A percentile compares a stretch with the other conserved stretches of the same genome.
Conservation (phyloP, 1,139 yeast genomes). For the Suhomyces yuchorum region DNA sequence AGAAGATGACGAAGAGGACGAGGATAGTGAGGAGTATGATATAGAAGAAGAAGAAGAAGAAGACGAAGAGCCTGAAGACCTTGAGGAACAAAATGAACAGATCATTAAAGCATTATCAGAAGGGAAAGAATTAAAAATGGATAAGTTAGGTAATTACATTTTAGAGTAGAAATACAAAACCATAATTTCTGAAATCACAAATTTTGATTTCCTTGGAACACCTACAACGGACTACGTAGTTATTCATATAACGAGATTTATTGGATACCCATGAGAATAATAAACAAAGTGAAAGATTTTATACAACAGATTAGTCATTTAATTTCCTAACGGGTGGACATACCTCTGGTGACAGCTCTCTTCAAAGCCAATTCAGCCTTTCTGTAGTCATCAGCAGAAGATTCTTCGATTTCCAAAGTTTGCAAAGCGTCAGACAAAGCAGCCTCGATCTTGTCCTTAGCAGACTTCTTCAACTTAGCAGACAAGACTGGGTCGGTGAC, state of each 20-base stretch:
- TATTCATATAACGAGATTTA: slow-evolving; percentile 18
- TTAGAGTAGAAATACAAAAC: slow-evolving; percentile 41
- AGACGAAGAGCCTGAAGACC: slow-evolving; percentile 32
- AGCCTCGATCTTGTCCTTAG: slow-evolving; percentile 97
- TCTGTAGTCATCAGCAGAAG: slow-evolving; percentile 96
- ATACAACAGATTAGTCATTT: slow-evolving; percentile 21
- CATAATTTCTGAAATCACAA: not conserved
- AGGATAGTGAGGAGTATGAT: slow-evolving; percentile 26
- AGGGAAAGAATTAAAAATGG: slow-evolving; percentile 71
- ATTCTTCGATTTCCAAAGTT: slow-evolving; percentile 95
- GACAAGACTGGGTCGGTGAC: slow-evolving; percentile 98
- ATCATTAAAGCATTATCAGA: slow-evolving; percentile 67
- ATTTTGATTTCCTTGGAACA: not conserved
- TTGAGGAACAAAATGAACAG: slow-evolving; percentile 66
- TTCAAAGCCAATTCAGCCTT: slow-evolving; percentile 99
- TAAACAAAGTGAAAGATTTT: slow-evolving; percentile 24
- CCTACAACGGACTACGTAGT: not conserved
- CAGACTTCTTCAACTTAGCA: slow-evolving; percentile 96
- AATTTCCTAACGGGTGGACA: slow-evolving; percentile 84
- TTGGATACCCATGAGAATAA: slow-evolving; percentile 22
- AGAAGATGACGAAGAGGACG: slow-evolving; percentile 30
- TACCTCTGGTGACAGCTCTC: slow-evolving; percentile 99
- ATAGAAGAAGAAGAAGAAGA: slow-evolving; percentile 33
- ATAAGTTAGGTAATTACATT: slow-evolving; percentile 77
- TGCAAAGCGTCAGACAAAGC: slow-evolving; percentile 98